phyloP scores from a whole-genome alignment of 2,329 filamentous ascomycete genomes.

The Arthrinium puccinioides region DNA sequence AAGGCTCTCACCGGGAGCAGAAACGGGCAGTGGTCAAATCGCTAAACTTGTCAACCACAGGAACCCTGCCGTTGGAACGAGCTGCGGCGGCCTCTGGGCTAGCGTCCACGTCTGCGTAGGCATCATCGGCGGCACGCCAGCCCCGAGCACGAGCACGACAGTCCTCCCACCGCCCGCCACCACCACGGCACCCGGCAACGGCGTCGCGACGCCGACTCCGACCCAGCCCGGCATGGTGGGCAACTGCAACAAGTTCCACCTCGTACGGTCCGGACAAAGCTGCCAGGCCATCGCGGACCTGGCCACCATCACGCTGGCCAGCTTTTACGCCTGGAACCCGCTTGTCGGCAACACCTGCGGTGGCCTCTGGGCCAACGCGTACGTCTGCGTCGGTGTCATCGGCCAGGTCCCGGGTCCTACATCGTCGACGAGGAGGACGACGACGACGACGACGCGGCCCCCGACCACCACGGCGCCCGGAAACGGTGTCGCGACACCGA shows the following conservation, averaged over 20 bases:
- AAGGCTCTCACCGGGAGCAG: no score
- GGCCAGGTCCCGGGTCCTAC: background rate
- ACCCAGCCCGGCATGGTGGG: background rate
- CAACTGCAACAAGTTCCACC: background rate
- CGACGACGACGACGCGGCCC: background rate
- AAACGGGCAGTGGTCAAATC: no score
- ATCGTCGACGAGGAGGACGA: background rate
- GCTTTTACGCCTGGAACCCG: background rate
- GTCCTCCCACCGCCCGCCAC: background rate
- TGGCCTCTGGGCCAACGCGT: background rate
- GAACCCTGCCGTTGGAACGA: background rate
- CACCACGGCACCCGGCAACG: background rate
- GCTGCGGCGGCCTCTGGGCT: conserved; percentile 1
- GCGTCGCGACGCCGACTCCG: background rate
- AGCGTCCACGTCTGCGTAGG: background rate
- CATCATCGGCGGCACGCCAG: background rate
- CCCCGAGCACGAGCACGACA: background rate
- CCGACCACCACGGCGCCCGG: background rate
- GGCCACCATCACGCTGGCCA: background rate
- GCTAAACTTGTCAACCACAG: no score
- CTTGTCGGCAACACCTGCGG: background rate
- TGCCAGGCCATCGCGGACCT: background rate
- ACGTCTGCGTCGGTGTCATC: background rate
- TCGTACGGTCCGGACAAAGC: background rate
- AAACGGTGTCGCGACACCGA: background rate